Base-by-base conservation (phyloP, 2,329 filamentous ascomycete genomes). In the Amylocarpus encephaloides region DNA sequence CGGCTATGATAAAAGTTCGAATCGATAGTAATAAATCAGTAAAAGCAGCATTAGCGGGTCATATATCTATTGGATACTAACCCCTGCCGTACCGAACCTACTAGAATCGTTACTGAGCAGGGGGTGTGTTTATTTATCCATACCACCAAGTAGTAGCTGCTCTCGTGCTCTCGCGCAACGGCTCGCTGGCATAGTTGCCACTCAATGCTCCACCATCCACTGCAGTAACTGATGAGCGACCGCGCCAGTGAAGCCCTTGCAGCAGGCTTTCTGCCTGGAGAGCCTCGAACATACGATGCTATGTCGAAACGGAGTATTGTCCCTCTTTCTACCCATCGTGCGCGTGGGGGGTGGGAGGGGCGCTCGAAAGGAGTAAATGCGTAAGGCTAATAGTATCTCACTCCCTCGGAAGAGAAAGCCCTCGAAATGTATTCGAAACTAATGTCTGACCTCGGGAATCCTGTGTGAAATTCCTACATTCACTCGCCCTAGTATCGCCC, bases 371-470 rank as follows among this genome's bases (percentile, higher is more conserved):
- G 64, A 51, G 52, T 60, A 32, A 63, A 64, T 51, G 62, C 56
- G 39, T 43, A 62, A 52, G 34, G 43, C 45, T 50, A 65, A 54
- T 55, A 57, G 50, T 65, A 64, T 50, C 62, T 65, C 46, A 59
- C 52, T 43, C 60, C 54, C 5, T 53, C 32, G 18, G 59, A 64
- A 58, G 61, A 62, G 60, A 56, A 64, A 30, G 60, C 59, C 19
- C 35, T 65, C 26, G 32, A 15, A 35, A 35, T 6, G 22, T 33
- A 30, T 42, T 22, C 49, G 12, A 38, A 39, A 44, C 12, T 32
- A 46, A 46, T 45, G 33, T 30, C 50, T 46, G 33, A 52, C 62
- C 47, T 57, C 65, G 43, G 49, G 12, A 40, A 50, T 26, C 48
- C 35, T 30, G 13, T 46, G n/a, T 50, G 13, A 46, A 46, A 35